These are phyloP conservation scores for Pleurotus citrinopileatus DNA, from an alignment of 768 basidiomycete species.

Conservation along the genomic window DNA sequence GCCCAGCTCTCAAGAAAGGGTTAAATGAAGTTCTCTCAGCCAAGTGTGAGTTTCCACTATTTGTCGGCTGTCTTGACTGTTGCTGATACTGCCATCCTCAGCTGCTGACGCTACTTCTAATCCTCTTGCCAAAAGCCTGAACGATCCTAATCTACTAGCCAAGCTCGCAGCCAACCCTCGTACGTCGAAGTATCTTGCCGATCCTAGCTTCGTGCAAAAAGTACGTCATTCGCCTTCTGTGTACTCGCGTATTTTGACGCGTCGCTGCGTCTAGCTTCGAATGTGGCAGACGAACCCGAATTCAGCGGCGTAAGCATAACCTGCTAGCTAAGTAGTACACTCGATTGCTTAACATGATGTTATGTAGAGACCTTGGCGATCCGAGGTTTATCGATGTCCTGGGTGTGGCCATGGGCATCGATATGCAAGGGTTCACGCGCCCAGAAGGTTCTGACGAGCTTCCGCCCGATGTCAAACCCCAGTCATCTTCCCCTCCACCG, in stretches of 20 bases:
- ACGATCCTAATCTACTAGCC: slow-evolving; percentile 76
- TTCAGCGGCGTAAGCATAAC: slow-evolving; percentile 53
- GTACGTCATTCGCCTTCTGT: background rate
- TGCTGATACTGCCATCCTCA: background rate
- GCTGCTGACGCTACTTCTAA: background rate
- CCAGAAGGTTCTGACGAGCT: slow-evolving; percentile 80
- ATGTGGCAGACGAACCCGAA: slow-evolving; percentile 66
- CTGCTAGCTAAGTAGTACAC: background rate
- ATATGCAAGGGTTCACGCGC: slow-evolving; percentile 82
- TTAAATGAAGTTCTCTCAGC: slow-evolving; percentile 87
- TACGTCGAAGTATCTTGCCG: slow-evolving; percentile 79
- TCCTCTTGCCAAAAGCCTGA: slow-evolving; percentile 69
- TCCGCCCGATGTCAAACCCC: slow-evolving; percentile 41
- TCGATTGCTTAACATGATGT: slow-evolving; percentile 9
- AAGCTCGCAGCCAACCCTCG: slow-evolving; percentile 88
- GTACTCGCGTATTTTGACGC: background rate
- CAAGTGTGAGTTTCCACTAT: slow-evolving; percentile 49
- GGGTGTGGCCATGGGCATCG: slow-evolving; percentile 90
- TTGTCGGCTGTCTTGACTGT: background rate
- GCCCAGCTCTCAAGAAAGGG: slow-evolving; percentile 80
- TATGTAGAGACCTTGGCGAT: slow-evolving; percentile 60
- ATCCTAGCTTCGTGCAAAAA: slow-evolving; percentile 71
- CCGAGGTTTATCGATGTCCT: slow-evolving; percentile 93
- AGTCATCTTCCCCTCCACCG: slow-evolving; percentile 35
- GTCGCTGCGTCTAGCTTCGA: slow-evolving; percentile 43